Percentiles rank a stretch among this genome's conserved stretches.
Evolutionary conservation across 257 asterid species (phyloP).

Genomic region (Catharanthus roseus): DNA sequence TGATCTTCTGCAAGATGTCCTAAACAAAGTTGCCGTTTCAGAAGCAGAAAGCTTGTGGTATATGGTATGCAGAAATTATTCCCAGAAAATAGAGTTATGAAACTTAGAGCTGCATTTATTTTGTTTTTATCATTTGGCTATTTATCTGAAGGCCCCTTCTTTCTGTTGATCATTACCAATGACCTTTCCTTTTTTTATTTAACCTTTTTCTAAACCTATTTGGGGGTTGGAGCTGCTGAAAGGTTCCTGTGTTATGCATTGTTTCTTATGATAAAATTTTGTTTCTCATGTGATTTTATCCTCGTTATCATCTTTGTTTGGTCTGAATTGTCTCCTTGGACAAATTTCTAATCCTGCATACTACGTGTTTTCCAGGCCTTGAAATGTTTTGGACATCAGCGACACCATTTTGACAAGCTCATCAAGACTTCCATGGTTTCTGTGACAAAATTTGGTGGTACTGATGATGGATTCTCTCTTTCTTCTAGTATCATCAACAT

Average conservation of each 20-base stretch:
- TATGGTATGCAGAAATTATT: constrained; percentile 85
- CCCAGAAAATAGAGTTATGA: not conserved
- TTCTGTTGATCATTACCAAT: not conserved
- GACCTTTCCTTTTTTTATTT: not conserved
- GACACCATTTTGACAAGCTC: constrained; percentile 61
- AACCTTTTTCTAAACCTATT: not conserved
- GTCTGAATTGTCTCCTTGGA: not conserved
- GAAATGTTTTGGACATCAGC: constrained; percentile 60
- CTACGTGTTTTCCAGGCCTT: constrained; percentile 56
- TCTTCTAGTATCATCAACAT: constrained; percentile 52
- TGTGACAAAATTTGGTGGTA: constrained; percentile 71
- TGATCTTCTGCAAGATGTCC: constrained; percentile 47
- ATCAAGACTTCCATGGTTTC: constrained; percentile 47
- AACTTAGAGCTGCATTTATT: not conserved
- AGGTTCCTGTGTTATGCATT: not conserved
- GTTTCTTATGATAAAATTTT: no score
- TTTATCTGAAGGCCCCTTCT: not conserved
- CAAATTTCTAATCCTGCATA: constrained; percentile 6
- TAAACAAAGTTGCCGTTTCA: constrained; percentile 44
- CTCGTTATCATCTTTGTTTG: not conserved
- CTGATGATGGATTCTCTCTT: constrained; percentile 71
- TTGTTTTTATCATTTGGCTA: not conserved
- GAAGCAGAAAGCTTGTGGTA: constrained; percentile 76
- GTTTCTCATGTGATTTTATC: not conserved
- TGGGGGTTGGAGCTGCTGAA: not conserved